Evolutionary conservation across 495 filamentous ascomycete species (phyloP).

Genomic region (Penicillium paxilli): DNA sequence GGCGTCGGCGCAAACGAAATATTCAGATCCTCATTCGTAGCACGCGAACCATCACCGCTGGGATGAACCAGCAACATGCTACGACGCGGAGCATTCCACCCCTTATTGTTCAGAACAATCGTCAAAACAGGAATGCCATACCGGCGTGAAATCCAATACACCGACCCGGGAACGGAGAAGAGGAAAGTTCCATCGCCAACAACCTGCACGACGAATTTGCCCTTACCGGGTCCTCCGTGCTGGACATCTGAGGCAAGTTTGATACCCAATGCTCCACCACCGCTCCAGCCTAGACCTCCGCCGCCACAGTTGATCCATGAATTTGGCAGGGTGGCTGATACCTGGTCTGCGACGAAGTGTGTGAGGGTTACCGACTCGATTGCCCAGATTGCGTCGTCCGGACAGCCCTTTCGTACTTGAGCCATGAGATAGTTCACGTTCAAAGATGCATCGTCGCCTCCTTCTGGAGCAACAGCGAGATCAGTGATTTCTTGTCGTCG

Average conservation of each 20-base stretch:
- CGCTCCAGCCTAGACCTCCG: conserved; percentile 94
- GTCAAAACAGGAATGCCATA: conserved; percentile 89
- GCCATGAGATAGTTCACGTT: conserved; percentile 69
- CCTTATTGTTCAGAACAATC: conserved; percentile 92
- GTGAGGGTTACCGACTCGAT: conserved; percentile 80
- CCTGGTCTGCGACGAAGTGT: conserved; percentile 72
- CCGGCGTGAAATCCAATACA: conserved; percentile 88
- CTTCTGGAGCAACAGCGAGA: conserved; percentile 51
- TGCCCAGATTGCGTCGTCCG: conserved; percentile 77
- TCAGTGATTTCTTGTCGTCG: conserved; percentile 58
- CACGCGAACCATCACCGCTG: conserved; percentile 73
- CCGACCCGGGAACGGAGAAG: conserved; percentile 83
- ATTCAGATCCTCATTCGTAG: conserved; percentile 82
- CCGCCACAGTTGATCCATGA: conserved; percentile 94
- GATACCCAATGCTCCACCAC: conserved; percentile 82
- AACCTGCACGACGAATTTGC: conserved; percentile 88
- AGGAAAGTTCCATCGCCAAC: conserved; percentile 93
- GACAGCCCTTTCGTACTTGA: conserved; percentile 62
- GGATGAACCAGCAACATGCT: conserved; percentile 82
- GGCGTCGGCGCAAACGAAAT: conserved; percentile 85
- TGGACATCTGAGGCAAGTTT: conserved; percentile 76
- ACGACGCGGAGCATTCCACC: conserved; percentile 82
- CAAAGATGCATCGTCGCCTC: conserved; percentile 58
- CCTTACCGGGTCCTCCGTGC: conserved; percentile 57
- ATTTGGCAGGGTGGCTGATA: conserved; percentile 74